Conservation (phyloP, 75 land plant species). For the Picea sitchensis region DNA sequence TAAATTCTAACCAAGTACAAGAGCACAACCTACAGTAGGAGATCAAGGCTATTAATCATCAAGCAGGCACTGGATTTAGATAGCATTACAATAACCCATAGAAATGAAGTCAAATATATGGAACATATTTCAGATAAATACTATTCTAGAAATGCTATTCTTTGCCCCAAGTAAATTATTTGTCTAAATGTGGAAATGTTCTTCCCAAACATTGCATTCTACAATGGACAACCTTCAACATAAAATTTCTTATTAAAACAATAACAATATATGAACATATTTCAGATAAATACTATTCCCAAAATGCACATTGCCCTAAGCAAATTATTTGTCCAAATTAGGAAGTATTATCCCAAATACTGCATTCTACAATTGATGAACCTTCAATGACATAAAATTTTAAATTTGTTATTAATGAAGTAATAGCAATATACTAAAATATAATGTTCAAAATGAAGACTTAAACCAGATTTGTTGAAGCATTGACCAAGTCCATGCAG, state of each 20-base stretch:
- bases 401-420: not conserved
- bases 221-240: too few relatives aligned
- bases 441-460: not conserved
- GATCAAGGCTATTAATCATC: not conserved
- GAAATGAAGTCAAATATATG: too few relatives aligned
- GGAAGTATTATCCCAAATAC: not conserved
- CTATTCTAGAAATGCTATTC: not conserved
- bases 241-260: too few relatives aligned
- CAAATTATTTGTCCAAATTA: not conserved
- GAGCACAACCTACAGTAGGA: not conserved
- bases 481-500: not conserved
- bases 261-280: too few relatives aligned
- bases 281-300: not conserved
- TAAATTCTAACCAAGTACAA: not conserved
- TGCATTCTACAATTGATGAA: not conserved
- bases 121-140: too few relatives aligned
- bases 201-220: too few relatives aligned
- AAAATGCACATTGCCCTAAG: too few relatives aligned
- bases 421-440: not conserved
- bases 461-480: not conserved
- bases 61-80: not conserved
- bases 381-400: not conserved
- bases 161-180: not conserved
- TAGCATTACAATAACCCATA: too few relatives aligned
- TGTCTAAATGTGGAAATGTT: too few relatives aligned